Percentiles rank a stretch among this genome's conserved stretches.
Conservation (phyloP, 495 filamentous ascomycete genomes). For the Hyaloscypha hepaticicola region DNA sequence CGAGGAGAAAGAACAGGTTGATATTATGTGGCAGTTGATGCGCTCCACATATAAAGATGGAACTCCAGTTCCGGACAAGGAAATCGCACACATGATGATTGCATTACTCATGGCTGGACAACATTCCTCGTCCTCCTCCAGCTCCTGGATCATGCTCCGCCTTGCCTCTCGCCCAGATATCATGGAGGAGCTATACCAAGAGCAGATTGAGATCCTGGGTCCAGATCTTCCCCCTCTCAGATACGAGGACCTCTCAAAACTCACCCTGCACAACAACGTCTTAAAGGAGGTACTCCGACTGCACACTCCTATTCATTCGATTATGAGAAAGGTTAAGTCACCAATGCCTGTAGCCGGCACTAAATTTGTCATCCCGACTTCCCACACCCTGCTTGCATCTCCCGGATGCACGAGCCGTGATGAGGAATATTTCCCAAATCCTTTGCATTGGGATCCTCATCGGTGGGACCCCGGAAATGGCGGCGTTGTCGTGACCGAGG, state of each 20-base stretch:
- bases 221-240: slow-evolving; percentile 59
- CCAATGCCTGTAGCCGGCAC: slow-evolving; percentile 79
- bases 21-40: slow-evolving; percentile 88
- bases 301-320: slow-evolving; percentile 79
- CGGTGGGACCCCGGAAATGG: slow-evolving; percentile 69
- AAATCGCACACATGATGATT: slow-evolving; percentile 91
- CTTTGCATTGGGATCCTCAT: slow-evolving; percentile 79
- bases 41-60: slow-evolving; percentile 74
- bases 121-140: slow-evolving; percentile 81
- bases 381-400: slow-evolving; percentile 75
- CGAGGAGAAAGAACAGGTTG: slow-evolving; percentile 49
- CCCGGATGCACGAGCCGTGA: slow-evolving; percentile 74
- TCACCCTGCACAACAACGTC: slow-evolving; percentile 66
- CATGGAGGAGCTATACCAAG: slow-evolving; percentile 72
- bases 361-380: slow-evolving; percentile 71
- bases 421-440: slow-evolving; percentile 74
- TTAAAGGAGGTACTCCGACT: slow-evolving; percentile 81
- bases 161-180: slow-evolving; percentile 71
- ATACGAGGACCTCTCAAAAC: slow-evolving; percentile 66
- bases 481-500: slow-evolving; percentile 46
- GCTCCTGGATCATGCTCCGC: slow-evolving; percentile 77
- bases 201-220: slow-evolving; percentile 65
- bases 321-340: slow-evolving; percentile 80
- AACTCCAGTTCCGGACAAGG: slow-evolving; percentile 66
- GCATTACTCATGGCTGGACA: slow-evolving; percentile 87